Evolutionary conservation across 169 alveolate genomes (phyloP), one percentile per base, ranked within the genome.

Genomic region (Nephromyces sp.): DNA sequence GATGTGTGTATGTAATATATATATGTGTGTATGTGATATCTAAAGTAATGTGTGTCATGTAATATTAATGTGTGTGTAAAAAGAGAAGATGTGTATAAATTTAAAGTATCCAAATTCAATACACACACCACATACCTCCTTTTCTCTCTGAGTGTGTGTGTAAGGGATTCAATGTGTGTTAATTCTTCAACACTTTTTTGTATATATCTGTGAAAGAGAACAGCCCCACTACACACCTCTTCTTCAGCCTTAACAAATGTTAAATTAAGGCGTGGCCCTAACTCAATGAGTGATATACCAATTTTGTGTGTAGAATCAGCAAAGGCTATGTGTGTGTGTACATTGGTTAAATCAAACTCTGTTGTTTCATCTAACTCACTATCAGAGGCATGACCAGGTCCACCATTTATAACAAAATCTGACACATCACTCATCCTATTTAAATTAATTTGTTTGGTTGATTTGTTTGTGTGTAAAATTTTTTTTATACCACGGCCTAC

Each of bases 141-240:
- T n/a, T n/a, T n/a, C n/a, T n/a, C n/a, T n/a, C n/a, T n/a, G n/a
- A n/a, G n/a, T n/a, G n/a, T n/a, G n/a, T n/a, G n/a, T n/a, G n/a
- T n/a, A n/a, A n/a, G n/a, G n/a, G n/a, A n/a, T n/a, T n/a, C n/a
- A n/a, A n/a, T n/a, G n/a, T n/a, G n/a, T n/a, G n/a, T n/a, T n/a
- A n/a, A n/a, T n/a, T n/a, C n/a, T n/a, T n/a, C n/a, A n/a, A n/a
- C n/a, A n/a, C n/a, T n/a, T n/a, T n/a, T n/a, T n/a, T n/a, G n/a
- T n/a, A n/a, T n/a, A n/a, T n/a, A n/a, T n/a, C n/a, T n/a, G n/a
- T n/a, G n/a, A n/a, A 62, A 8, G 8, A 8, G 29, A 74, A 72
- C 80, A 51, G n/a, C 25, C 22, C 87, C 87, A 27, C 74, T 72
- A 64, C 86, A 82, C 27, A 82, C 86, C 43, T 82, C 87, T 32